Evolutionary conservation across 163 green algal species (phyloP), one percentile per base, ranked within the genome.

Genomic region (Scenedesmus sp.): DNA sequence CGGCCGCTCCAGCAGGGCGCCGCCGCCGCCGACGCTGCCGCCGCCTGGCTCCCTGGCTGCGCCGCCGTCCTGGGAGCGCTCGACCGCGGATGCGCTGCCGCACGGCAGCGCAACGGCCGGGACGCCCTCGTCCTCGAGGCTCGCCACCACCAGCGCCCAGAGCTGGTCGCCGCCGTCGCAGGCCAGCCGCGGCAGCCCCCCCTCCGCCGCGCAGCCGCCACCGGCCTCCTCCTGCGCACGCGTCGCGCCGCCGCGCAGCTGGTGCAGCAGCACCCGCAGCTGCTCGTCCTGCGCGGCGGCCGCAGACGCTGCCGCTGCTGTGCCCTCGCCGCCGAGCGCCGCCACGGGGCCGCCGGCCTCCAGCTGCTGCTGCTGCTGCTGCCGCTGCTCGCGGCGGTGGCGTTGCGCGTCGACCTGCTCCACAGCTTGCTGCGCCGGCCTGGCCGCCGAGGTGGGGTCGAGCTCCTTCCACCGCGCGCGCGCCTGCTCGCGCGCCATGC

Each of bases 401-500:
- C 20, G 48, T 24, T 71, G 77, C 58, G 87, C 53, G 69, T 87
- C 51, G 48, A 80, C 57, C 67, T 85, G 77, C 50, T n/a, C n/a
- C n/a, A n/a, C n/a, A n/a, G n/a, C n/a, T n/a, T 81, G 77, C 69
- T 84, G 62, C 48, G 67, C 60, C 60, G 82, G 70, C 36, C 81
- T 63, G 63, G 86, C 85, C 62, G 78, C 82, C 65, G 85, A 82
- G 29, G 73, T 66, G 11, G 85, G 85, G 65, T 89, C 85, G 0
- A 75, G 64, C 65, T 89, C 85, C 60, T 80, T 82, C 48, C 82
- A 79, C 57, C 73, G 69, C 45, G 85, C 77, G 39, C 82, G 82
- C 14, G 84, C 85, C 84, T 86, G 80, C 80, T 88, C 80, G 17
- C 84, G 54, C 22, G 84, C 81, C 56, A 83, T 80, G 1, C 84